Conservation (phyloP, 176 grass and related monocot genomes). For the Phragmites australis region DNA sequence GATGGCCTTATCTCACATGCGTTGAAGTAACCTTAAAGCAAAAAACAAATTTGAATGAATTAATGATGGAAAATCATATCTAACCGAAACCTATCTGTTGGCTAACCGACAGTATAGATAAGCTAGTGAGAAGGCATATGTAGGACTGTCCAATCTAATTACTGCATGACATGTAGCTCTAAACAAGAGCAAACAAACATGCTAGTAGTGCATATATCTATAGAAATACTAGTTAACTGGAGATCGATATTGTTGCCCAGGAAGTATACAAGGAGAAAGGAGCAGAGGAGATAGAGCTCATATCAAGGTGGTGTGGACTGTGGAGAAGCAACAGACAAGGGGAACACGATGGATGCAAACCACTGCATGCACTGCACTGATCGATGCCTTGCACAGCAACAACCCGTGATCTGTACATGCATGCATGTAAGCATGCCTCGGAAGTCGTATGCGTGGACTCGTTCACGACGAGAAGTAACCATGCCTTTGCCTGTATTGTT, state of each 20-base stretch:
- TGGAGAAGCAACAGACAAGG: slow-evolving; percentile 28
- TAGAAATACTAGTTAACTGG: background rate
- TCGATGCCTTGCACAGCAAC: background rate
- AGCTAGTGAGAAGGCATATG: background rate
- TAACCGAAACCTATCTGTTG: background rate
- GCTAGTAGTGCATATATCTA: background rate
- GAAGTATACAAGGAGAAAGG: slow-evolving; percentile 42
- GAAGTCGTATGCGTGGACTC: background rate
- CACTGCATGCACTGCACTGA: background rate
- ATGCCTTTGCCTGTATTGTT: background rate
- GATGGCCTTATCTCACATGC: no score
- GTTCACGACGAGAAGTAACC: background rate
- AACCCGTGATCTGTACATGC: background rate
- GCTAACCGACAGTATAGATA: background rate
- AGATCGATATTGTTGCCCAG: background rate
- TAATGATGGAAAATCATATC: background rate
- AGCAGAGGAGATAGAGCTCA: background rate
- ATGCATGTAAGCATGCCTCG: background rate
- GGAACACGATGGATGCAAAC: slow-evolving; percentile 4
- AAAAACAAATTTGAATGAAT: background rate
- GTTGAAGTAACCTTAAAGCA: background rate
- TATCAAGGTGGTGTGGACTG: background rate
- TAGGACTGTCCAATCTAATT: background rate
- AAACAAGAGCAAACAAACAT: slow-evolving; percentile 23
- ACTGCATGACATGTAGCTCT: background rate